Base-by-base conservation (phyloP, 1,284 basidiomycete genomes). In the Ceratorhiza oryzae-sativae region DNA sequence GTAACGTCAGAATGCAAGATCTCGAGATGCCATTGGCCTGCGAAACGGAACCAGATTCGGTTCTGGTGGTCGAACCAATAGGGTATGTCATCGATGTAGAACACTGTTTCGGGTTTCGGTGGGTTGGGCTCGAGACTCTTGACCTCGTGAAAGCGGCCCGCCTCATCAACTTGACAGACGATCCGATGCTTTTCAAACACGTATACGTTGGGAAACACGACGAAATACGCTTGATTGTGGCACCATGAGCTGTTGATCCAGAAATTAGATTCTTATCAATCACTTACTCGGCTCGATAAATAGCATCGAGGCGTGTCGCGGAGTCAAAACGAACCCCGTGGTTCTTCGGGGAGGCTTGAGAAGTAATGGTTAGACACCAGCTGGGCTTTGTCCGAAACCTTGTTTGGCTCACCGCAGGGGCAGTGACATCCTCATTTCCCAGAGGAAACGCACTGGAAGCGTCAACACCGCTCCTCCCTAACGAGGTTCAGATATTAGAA, bases 121-220 rank as follows among this genome's bases (percentile, higher is more conserved):
- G 65, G 65, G 20, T 70, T 70, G 2, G 53, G 25, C 6, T 46
- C 13, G 1, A 70, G 3, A 12, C 6, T 13, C 4, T 56, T 41
- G 13, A 45, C 39, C 39, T 70, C 39, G 41, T 70, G 65, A 23
- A 56, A 58, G 4, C 30, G n/a, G 27, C 18, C 39, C 6, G 10
- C 15, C 15, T n/a, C 18, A 20, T 42, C 41, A 12, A 70, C 45
- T 2, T 51, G 39, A 20, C 65, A 70, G 15, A 70, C 25, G 25
- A 70, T 70, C 13, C 55, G 65, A 25, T 70, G 36, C 27, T 42
- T 18, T 32, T 70, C 65, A 27, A 56, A 70, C 15, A 53, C 41
- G 30, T 70, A 70, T 13, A 70, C 25, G 41, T 25, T 56, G 13
- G 65, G 41, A 23, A 58, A 70, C 3, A 32, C 39, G 27, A 70